These are phyloP conservation scores for Vitis hybrid DNA, from an alignment of 177 flowering plant species.

Conservation along the genomic window DNA sequence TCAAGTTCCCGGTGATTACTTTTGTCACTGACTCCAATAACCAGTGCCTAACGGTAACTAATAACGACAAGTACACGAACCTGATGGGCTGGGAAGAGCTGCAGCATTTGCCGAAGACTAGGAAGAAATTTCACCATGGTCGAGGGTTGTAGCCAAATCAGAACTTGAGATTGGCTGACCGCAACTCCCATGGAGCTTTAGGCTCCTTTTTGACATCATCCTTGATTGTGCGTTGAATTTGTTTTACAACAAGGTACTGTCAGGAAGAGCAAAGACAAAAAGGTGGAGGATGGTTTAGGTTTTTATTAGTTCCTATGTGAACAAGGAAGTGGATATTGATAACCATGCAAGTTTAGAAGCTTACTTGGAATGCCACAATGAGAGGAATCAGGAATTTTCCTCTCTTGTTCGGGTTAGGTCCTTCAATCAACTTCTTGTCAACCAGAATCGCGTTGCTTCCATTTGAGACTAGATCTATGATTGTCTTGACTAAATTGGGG, in stretches of 20 bases:
- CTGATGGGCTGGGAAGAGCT: too few relatives aligned
- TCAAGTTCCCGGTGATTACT: too few relatives aligned
- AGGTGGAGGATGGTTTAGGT: not conserved
- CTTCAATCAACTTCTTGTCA: slow-evolving; percentile 84
- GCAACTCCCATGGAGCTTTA: slow-evolving; percentile 59
- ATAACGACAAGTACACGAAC: too few relatives aligned
- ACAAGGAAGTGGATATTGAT: not conserved
- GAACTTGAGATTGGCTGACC: slow-evolving; percentile 25
- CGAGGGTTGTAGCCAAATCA: too few relatives aligned
- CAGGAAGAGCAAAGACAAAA: slow-evolving; percentile 9
- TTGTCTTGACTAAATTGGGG: slow-evolving; percentile 62
- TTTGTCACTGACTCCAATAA: too few relatives aligned
- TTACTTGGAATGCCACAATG: slow-evolving; percentile 72
- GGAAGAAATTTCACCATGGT: too few relatives aligned
- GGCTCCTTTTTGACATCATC: slow-evolving; percentile 47
- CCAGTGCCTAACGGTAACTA: too few relatives aligned
- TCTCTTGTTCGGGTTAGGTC: slow-evolving; percentile 77
- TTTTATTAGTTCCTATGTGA: not conserved
- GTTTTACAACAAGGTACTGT: slow-evolving; percentile 65
- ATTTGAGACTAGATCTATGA: slow-evolving; percentile 63
- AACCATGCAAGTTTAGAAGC: not conserved
- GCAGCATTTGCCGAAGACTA: too few relatives aligned
- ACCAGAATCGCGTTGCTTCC: slow-evolving; percentile 67
- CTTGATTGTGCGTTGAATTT: slow-evolving; percentile 52
- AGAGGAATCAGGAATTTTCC: slow-evolving; percentile 75